A percentile compares a stretch with the other conserved stretches of the same genome.
These are phyloP conservation scores for Beauveria australis DNA, from an alignment of 2,329 filamentous ascomycete genomes.

Conservation along the genomic window DNA sequence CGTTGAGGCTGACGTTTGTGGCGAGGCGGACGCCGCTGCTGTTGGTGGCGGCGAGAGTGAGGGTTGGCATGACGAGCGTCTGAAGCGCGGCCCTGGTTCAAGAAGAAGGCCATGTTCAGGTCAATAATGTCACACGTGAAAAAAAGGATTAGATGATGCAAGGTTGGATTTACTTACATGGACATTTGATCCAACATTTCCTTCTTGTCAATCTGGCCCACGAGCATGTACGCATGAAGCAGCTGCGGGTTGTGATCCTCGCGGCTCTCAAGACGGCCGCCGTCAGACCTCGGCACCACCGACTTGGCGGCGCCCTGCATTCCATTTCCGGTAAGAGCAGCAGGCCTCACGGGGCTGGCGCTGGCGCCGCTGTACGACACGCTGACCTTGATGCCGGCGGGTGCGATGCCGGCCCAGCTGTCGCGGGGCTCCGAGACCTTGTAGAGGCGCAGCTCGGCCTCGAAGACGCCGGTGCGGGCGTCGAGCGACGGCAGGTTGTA, in stretches of 20 bases:
- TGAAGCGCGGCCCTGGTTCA: no score
- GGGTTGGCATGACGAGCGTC: slow-evolving; percentile 56
- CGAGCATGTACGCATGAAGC: slow-evolving; percentile 58
- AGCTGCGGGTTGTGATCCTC: slow-evolving; percentile 27
- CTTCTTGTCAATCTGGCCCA: slow-evolving; percentile 57
- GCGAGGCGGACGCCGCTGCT: slow-evolving; percentile 42
- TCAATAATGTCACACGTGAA: background rate
- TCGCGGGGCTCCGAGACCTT: slow-evolving; percentile 54
- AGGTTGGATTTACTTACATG: slow-evolving; percentile 40
- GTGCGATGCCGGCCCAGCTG: slow-evolving; percentile 42
- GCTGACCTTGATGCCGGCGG: slow-evolving; percentile 45
- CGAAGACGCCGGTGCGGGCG: slow-evolving; percentile 59
- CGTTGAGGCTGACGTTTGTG: slow-evolving; percentile 60
- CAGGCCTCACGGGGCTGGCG: slow-evolving; percentile 21
- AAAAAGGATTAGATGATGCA: no score
- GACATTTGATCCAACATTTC: slow-evolving; percentile 47
- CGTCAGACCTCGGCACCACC: background rate
- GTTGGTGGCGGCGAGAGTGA: slow-evolving; percentile 55
- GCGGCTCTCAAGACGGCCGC: background rate
- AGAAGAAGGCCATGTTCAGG: no score
- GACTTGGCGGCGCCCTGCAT: slow-evolving; percentile 13
- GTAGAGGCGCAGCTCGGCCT: slow-evolving; percentile 69
- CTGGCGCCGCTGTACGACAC: slow-evolving; percentile 46
- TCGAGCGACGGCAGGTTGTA: slow-evolving; percentile 72
- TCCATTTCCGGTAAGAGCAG: slow-evolving; percentile 19